phyloP scores from a whole-genome alignment of 2,329 filamentous ascomycete genomes.

The Nigrospora oryzae region DNA sequence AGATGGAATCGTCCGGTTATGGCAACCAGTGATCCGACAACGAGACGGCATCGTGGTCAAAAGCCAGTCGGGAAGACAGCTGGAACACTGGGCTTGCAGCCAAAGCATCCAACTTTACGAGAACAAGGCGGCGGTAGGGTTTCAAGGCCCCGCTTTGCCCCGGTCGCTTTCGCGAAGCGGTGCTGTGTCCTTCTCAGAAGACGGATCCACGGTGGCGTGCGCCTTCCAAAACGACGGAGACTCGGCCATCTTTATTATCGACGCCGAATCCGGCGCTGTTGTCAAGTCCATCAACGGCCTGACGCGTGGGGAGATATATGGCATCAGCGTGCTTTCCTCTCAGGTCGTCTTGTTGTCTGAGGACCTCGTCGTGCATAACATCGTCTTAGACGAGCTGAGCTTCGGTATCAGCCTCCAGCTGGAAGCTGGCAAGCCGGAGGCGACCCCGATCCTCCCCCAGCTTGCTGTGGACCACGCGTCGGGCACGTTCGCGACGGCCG shows the following conservation, averaged over 20 bases:
- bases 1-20: slow-evolving; percentile 70
- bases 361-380: slow-evolving; percentile 71
- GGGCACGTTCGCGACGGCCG: slow-evolving; percentile 57
- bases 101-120: slow-evolving; percentile 44
- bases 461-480: slow-evolving; percentile 63
- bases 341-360: slow-evolving; percentile 70
- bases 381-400: slow-evolving; percentile 67
- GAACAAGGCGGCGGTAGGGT: slow-evolving; percentile 23
- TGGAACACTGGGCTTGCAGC: slow-evolving; percentile 69
- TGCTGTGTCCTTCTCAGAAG: slow-evolving; percentile 69
- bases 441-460: slow-evolving; percentile 43
- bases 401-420: slow-evolving; percentile 52
- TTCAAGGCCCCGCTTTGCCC: slow-evolving; percentile 18
- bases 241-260: slow-evolving; percentile 66
- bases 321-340: slow-evolving; percentile 63
- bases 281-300: slow-evolving; percentile 60
- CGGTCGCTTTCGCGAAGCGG: slow-evolving; percentile 40
- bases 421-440: slow-evolving; percentile 20
- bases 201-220: slow-evolving; percentile 75
- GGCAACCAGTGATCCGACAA: slow-evolving; percentile 65
- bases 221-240: slow-evolving; percentile 46
- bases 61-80: slow-evolving; percentile 44
- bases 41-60: slow-evolving; percentile 60
- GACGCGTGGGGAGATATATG: slow-evolving; percentile 55
- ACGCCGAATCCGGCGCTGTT: slow-evolving; percentile 60